These are phyloP conservation scores for Penicillium thymicola DNA, from an alignment of 2,329 filamentous ascomycete species.

Conservation along the genomic window DNA sequence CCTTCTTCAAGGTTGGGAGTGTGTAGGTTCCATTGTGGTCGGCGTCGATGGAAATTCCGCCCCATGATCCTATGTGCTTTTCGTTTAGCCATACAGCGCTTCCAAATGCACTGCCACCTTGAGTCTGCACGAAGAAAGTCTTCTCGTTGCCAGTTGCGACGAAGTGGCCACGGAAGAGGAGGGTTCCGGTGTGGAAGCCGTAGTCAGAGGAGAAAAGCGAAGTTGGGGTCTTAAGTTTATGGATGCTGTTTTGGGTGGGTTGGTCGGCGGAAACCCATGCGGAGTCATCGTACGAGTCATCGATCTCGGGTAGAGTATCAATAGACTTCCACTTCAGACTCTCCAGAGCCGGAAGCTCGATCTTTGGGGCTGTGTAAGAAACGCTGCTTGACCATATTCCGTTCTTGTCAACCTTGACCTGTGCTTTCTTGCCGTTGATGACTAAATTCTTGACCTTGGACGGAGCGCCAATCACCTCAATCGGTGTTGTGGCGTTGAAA, in stretches of 20 bases:
- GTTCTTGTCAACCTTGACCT: constrained; percentile 41
- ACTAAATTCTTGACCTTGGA: constrained; percentile 55
- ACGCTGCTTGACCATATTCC: constrained; percentile 53
- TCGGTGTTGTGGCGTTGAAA: constrained; percentile 63
- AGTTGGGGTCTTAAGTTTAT: constrained; percentile 59
- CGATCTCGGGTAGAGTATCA: constrained; percentile 68
- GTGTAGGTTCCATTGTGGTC: constrained; percentile 57
- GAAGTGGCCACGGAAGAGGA: constrained; percentile 70
- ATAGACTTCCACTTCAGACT: constrained; percentile 65
- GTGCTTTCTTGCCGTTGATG: constrained; percentile 56
- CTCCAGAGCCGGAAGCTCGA: constrained; percentile 58
- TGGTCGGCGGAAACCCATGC: constrained; percentile 62
- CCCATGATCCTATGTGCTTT: constrained; percentile 62
- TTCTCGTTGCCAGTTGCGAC: constrained; percentile 59
- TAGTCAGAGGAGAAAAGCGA: constrained; percentile 70
- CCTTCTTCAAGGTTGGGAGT: constrained; percentile 52
- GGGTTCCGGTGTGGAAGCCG: constrained; percentile 66
- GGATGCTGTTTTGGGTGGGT: constrained; percentile 59
- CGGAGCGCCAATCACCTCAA: constrained; percentile 66
- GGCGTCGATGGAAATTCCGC: constrained; percentile 51
- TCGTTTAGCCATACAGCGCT: constrained; percentile 64
- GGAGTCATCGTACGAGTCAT: constrained; percentile 63
- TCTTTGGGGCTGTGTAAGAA: constrained; percentile 48
- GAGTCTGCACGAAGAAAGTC: constrained; percentile 56
- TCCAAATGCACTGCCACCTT: constrained; percentile 67